Conservation (phyloP, 768 basidiomycete genomes). For the Leucogyrophana mollusca region DNA sequence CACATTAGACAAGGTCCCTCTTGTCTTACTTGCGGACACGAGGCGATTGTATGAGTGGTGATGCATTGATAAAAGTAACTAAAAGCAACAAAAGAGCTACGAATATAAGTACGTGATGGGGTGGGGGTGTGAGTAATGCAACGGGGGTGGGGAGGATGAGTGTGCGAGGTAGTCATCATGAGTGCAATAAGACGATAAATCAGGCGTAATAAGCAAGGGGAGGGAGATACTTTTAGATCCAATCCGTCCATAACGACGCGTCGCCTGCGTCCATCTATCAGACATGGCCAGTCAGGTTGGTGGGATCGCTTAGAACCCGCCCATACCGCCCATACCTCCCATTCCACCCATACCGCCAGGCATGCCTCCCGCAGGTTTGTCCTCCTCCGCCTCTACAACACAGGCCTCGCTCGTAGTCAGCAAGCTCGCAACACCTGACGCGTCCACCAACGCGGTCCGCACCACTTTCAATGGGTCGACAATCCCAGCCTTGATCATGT, state of each 20-base stretch:
- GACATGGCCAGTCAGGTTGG: not conserved
- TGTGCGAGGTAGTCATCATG: constrained; percentile 7
- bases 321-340: constrained; percentile 64
- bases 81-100: constrained; percentile 7
- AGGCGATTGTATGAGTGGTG: constrained; percentile 20
- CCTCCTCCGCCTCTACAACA: constrained; percentile 89
- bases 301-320: constrained; percentile 37
- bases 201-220: constrained; percentile 14
- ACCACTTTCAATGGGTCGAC: constrained; percentile 97
- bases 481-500: constrained; percentile 94
- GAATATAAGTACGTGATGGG: constrained; percentile 11
- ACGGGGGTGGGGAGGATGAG: constrained; percentile 6
- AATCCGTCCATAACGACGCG: not conserved
- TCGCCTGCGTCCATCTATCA: not conserved
- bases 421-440: constrained; percentile 88
- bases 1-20: no score
- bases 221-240: constrained; percentile 6
- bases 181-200: constrained; percentile 10
- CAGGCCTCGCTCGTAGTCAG: constrained; percentile 92
- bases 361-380: constrained; percentile 50
- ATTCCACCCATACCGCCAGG: constrained; percentile 46
- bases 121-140: constrained; percentile 7
- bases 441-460: constrained; percentile 88
- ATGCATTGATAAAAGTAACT: constrained; percentile 16
- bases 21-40: no score